A percentile compares a stretch with the other conserved stretches of the same genome.
Evolutionary conservation across 176 grass and related monocot species (phyloP).

Genomic region (Ensete ventricosum): DNA sequence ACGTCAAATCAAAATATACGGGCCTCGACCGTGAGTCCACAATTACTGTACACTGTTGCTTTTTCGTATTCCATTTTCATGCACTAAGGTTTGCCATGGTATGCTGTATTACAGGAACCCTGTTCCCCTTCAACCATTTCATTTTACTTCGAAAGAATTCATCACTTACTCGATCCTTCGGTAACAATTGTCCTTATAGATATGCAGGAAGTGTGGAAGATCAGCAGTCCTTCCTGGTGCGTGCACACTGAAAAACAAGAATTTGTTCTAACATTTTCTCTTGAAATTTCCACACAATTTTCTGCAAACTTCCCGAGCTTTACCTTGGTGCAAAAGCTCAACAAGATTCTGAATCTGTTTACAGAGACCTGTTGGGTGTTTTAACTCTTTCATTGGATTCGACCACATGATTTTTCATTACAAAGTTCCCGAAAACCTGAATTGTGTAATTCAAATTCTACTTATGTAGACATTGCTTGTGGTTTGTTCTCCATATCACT

Average conservation of each 20-base stretch:
- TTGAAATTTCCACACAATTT: background rate
- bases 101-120: conserved; percentile 32
- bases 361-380: background rate
- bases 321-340: background rate
- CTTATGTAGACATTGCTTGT: background rate
- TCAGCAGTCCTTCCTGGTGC: background rate
- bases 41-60: background rate
- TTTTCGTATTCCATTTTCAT: background rate
- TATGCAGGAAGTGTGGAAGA: background rate
- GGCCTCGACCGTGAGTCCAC: conserved; percentile 75
- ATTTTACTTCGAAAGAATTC: conserved; percentile 90
- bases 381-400: background rate
- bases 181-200: conserved; percentile 17
- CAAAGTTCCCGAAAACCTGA: background rate
- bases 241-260: background rate
- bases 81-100: background rate
- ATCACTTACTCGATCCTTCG: conserved; percentile 63
- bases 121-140: conserved; percentile 58
- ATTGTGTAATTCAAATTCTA: background rate
- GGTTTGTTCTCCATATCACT: background rate
- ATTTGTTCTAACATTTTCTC: background rate
- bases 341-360: background rate
- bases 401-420: background rate
- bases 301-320: background rate
- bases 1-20: conserved; percentile 85